phyloP scores from a whole-genome alignment of 148 eudicot genomes.

The Chenopodium quinoa region DNA sequence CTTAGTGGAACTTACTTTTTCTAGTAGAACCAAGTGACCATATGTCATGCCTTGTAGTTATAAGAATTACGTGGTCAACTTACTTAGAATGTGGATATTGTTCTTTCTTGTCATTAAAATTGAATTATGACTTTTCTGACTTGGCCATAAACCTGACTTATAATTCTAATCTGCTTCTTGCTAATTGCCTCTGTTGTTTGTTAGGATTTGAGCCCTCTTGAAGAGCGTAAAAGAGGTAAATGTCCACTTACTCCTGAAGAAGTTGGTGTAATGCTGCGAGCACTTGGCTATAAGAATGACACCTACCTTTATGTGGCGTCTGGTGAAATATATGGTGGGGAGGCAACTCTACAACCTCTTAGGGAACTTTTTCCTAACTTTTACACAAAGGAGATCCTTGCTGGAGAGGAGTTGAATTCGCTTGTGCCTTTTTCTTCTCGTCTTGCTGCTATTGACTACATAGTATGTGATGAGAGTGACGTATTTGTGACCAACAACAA shows the following conservation, averaged over 20 bases:
- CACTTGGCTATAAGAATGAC: constrained; percentile 81
- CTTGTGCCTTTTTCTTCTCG: constrained; percentile 86
- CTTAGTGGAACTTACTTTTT: not conserved
- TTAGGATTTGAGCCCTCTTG: constrained; percentile 82
- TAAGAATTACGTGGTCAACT: not conserved
- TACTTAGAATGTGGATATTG: not conserved
- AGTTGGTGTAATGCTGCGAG: constrained; percentile 89
- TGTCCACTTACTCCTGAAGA: constrained; percentile 97
- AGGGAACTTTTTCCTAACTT: constrained; percentile 85
- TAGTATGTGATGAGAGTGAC: constrained; percentile 92
- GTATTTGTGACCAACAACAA: constrained; percentile 94
- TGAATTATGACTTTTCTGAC: not conserved
- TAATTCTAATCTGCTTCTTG: not conserved
- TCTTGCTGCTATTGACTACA: constrained; percentile 95
- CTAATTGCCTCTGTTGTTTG: constrained; percentile 2
- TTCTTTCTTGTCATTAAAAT: not conserved
- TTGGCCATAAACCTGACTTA: not conserved
- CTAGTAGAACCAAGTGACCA: not conserved
- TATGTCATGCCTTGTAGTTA: not conserved
- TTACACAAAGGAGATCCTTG: constrained; percentile 89
- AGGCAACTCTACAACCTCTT: constrained; percentile 83
- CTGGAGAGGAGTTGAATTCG: constrained; percentile 61
- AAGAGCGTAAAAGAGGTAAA: constrained; percentile 80
- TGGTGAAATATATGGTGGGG: constrained; percentile 94
- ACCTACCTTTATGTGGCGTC: constrained; percentile 90